These are phyloP conservation scores for Penicillium corylophilum DNA, from an alignment of 2,329 filamentous ascomycete genomes.

Conservation along the genomic window DNA sequence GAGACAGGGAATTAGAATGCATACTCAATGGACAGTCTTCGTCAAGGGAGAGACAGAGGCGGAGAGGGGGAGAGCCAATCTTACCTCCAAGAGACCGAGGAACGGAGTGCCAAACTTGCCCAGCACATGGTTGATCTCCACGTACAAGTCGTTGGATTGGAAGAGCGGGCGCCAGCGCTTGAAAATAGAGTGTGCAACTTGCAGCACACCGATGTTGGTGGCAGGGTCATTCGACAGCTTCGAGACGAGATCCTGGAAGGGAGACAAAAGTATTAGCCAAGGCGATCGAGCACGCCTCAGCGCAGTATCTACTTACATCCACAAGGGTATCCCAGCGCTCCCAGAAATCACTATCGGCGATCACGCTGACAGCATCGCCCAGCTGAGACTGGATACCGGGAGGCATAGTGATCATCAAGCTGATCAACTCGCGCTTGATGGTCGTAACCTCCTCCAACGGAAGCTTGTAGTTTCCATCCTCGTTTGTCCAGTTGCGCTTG, in stretches of 20 bases:
- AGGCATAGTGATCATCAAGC: slow-evolving; percentile 92
- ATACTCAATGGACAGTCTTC: background rate
- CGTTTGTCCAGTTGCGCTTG: slow-evolving; percentile 90
- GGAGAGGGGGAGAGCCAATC: slow-evolving; percentile 21
- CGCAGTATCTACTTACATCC: slow-evolving; percentile 54
- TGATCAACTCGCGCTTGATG: slow-evolving; percentile 94
- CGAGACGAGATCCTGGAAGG: slow-evolving; percentile 73
- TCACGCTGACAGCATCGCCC: slow-evolving; percentile 93
- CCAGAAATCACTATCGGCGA: slow-evolving; percentile 98
- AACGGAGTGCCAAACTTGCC: slow-evolving; percentile 81
- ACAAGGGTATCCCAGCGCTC: slow-evolving; percentile 94
- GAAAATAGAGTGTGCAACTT: slow-evolving; percentile 98
- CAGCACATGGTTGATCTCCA: slow-evolving; percentile 95
- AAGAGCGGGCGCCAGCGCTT: slow-evolving; percentile 93
- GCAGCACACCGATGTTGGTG: slow-evolving; percentile 89
- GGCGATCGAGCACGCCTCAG: background rate
- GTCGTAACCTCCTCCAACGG: slow-evolving; percentile 76
- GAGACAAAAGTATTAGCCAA: slow-evolving; percentile 10
- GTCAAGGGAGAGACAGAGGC: too few relatives aligned
- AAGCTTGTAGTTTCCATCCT: slow-evolving; percentile 91
- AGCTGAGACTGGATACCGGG: slow-evolving; percentile 86
- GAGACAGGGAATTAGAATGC: slow-evolving; percentile 11
- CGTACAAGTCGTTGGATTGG: slow-evolving; percentile 86
- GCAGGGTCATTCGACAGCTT: slow-evolving; percentile 79
- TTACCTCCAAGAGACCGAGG: slow-evolving; percentile 72